A percentile compares a stretch with the other conserved stretches of the same genome.
phyloP scores from a whole-genome alignment of 139 green algal species.

The Coelastrella sp. region DNA sequence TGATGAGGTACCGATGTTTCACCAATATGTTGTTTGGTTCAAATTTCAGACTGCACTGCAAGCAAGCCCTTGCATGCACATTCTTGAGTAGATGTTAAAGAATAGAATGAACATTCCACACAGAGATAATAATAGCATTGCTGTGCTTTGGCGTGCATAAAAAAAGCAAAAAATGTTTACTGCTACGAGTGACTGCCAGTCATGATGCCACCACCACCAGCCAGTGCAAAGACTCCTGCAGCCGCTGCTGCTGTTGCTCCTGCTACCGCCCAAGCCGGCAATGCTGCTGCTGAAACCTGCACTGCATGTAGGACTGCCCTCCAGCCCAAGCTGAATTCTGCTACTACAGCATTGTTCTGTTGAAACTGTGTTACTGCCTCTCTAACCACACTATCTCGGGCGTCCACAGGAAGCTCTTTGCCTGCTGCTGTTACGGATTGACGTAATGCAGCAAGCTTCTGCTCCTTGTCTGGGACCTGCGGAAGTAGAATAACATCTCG shows the following conservation, averaged over 20 bases:
- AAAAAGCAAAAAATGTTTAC: too few species aligned
- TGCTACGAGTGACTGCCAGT: too few species aligned
- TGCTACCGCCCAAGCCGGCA: background rate
- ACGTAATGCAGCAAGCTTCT: conserved; percentile 1
- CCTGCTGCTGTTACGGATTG: conserved; percentile 34
- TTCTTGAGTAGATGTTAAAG: too few species aligned
- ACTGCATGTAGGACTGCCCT: conserved; percentile 17
- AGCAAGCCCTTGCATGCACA: too few species aligned
- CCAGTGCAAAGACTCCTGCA: background rate
- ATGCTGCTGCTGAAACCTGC: background rate
- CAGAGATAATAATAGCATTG: too few species aligned
- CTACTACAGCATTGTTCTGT: conserved; percentile 45
- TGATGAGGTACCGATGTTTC: too few species aligned
- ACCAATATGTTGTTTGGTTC: too few species aligned
- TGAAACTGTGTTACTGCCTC: conserved; percentile 40
- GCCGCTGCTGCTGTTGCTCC: background rate
- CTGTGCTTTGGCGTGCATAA: too few species aligned
- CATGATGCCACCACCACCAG: background rate
- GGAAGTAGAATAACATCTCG: too few species aligned
- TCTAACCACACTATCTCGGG: background rate
- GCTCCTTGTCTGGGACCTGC: conserved; percentile 38
- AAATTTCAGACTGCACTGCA: too few species aligned
- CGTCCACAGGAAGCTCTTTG: background rate
- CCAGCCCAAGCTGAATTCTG: conserved; percentile 39
- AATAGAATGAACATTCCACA: too few species aligned